Evolutionary conservation across 2,329 filamentous ascomycete genomes (phyloP), one percentile per base, ranked within the genome.

Genomic region (Onygenales sp.): DNA sequence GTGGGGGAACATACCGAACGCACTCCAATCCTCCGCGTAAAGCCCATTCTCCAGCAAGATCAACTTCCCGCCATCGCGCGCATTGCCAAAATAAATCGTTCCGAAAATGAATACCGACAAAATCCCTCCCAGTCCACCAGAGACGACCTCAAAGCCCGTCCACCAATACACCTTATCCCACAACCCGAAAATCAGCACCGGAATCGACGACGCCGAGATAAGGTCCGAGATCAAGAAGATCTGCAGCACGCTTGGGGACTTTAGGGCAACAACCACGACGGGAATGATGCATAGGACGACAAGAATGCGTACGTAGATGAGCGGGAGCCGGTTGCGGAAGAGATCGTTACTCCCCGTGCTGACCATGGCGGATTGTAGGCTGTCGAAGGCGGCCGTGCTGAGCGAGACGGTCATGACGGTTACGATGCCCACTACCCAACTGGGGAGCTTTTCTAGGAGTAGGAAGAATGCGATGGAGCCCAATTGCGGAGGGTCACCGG

Each of bases 321-420:
- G 80, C 62, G 83, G 84, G 53, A 93, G 80, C 55, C 79, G 81
- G 76, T 93, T 93, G 62, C 87, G 83, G 78, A 92, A 92, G 11
- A 93, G 70, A 65, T 93, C 88, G 72, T 92, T 92, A 59, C 85
- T 89, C 11, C 84, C 86, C 0, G 86, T 87, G n/a, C 85, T 88
- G 6, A 92, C 85, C 84, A 93, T 90, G 60, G 88, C 86, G 2
- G 84, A 86, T 70, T 92, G 88, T 39, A 92, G 76, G 57, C 80
- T 86, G 74, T 93, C 88, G 58, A 93, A 92, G 0, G 87, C 83
- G 0, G 88, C 84, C 2, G 85, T 88, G 62, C 82, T 87, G 51
- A 93, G 79, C 8, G 82, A 81, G 34, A 91, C 81, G 1, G 87
- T 82, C 86, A 93, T 90, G 65, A 92, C 83, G 8, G 93, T 76